Evolutionary conservation across 345 rosid species (phyloP), one percentile per base, ranked within the genome.

Genomic region (Sisymbrium altissimum): DNA sequence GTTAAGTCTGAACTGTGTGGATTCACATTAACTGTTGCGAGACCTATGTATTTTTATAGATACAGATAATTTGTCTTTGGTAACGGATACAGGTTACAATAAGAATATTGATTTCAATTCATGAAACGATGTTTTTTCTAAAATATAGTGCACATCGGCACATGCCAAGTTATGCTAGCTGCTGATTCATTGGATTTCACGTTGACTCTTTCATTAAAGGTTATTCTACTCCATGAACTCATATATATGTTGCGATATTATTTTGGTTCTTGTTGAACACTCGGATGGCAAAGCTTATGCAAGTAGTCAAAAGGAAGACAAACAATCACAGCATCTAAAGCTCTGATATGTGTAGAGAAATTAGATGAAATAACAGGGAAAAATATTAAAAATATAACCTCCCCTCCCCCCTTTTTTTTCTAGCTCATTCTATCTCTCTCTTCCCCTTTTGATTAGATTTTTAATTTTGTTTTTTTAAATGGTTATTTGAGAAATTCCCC

Each of bases 111-210:
- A 21, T 9, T 52, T 9, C 21, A 36, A 9, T 50, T 38, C 36
- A 50, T 25, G 50, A 14, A 61, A 61, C 35, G 13, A 23, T 61
- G 29, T 12, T 39, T 39, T 21, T 38, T 39, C 48, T 60, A 39
- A 6, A 59, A 12, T 57, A 38, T 38, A 12, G 30, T 59, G 4
- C 45, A n/a, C n/a, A n/a, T n/a, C n/a, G n/a, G n/a, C n/a, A n/a
- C n/a, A n/a, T n/a, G n/a, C n/a, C n/a, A 60, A 60, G 32, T 60
- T 60, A 38, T 56, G 18, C 61, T n/a, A n/a, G n/a, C n/a, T 56
- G 38, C 21, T 30, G 38, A 29, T 54, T 54, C 11, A 29, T 3
- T n/a, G 11, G 38, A 55, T 30, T 55, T n/a, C 11, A 54, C 19
- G 59, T 54, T 54, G 59, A 55, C 21, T 7, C 29, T 27, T 33